Conservation (phyloP, 345 rosid genomes). For the Odontarrhena argentea region DNA sequence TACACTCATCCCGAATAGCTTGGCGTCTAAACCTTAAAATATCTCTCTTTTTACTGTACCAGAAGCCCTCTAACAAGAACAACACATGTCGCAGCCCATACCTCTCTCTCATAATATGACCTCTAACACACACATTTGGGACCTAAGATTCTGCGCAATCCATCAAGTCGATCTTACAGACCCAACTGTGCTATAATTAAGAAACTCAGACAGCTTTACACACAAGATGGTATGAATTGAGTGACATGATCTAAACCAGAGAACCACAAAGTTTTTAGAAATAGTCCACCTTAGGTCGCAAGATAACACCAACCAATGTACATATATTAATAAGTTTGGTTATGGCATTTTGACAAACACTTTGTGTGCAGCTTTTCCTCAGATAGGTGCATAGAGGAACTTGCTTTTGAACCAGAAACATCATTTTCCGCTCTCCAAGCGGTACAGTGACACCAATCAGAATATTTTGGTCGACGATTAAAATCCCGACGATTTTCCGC, state of each 20-base stretch:
- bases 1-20: neutral
- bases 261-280: neutral
- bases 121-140: no score
- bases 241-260: neutral
- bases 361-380: constrained; percentile 30
- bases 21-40: neutral
- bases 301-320: neutral
- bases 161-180: constrained; percentile 8
- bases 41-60: neutral
- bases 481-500: no score
- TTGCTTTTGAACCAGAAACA: constrained; percentile 14
- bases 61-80: neutral
- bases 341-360: constrained; percentile 32
- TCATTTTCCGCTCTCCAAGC: constrained; percentile 11
- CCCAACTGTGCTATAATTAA: neutral
- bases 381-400: neutral
- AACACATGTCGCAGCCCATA: no score
- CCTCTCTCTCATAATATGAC: no score
- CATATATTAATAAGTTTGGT: neutral
- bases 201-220: neutral
- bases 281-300: constrained; percentile 10
- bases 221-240: constrained; percentile 2
- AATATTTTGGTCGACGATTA: neutral
- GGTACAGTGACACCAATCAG: neutral
- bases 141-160: neutral